Conservation (phyloP, 2,329 filamentous ascomycete species). For the Ilyonectria sp. region DNA sequence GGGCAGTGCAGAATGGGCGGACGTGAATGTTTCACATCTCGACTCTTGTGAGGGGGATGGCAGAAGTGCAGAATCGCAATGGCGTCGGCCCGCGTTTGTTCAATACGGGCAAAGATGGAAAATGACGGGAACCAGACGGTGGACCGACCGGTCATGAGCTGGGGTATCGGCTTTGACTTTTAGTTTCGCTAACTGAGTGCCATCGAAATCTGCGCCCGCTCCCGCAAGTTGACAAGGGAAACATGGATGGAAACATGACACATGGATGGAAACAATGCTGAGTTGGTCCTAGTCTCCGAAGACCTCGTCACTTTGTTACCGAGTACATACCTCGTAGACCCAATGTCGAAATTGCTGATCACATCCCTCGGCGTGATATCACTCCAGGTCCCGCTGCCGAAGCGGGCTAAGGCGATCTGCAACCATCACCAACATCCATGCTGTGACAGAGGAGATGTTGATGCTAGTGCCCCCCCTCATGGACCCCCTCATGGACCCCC, state of each 20-base stretch:
- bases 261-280: slow-evolving; percentile 5
- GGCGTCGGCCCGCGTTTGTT: background rate
- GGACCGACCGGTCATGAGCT: background rate
- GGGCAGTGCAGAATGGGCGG: slow-evolving; percentile 18
- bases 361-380: slow-evolving; percentile 17
- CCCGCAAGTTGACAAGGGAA: background rate
- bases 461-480: slow-evolving; percentile 14
- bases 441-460: slow-evolving; percentile 14
- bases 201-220: slow-evolving; percentile 9
- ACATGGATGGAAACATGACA: background rate
- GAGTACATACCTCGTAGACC: background rate
- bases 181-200: background rate
- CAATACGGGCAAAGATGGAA: background rate
- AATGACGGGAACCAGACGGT: slow-evolving; percentile 8
- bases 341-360: slow-evolving; percentile 16
- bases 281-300: slow-evolving; percentile 3
- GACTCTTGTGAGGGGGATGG: slow-evolving; percentile 12
- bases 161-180: slow-evolving; percentile 31
- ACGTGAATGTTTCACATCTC: slow-evolving; percentile 27
- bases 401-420: slow-evolving; percentile 24
- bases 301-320: background rate
- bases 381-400: slow-evolving; percentile 12
- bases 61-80: background rate
- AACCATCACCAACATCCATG: slow-evolving; percentile 16
- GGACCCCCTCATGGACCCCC: background rate